Evolutionary conservation across 345 rosid species (phyloP).

Genomic region (Angophora floribunda): DNA sequence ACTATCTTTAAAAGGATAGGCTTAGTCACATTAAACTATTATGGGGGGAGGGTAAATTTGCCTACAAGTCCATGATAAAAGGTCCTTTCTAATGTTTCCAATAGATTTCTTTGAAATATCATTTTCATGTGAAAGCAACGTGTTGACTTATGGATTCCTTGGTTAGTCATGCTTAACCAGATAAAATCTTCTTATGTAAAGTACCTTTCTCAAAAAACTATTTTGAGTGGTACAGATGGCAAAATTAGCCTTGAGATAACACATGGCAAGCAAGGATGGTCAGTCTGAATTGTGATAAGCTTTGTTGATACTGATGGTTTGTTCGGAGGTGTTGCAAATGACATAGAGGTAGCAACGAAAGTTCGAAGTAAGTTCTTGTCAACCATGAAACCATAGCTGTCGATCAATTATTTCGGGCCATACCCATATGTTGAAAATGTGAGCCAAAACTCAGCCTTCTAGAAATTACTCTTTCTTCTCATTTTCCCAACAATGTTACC

Average conservation of each 20-base stretch:
- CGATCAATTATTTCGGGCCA: no score
- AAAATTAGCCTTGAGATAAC: background rate
- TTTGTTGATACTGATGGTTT: background rate
- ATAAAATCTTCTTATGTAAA: background rate
- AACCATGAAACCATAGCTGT: background rate
- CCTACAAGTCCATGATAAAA: background rate
- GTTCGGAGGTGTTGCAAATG: background rate
- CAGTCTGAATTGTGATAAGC: background rate
- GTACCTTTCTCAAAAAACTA: background rate
- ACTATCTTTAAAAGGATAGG: no score
- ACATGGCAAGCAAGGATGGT: background rate
- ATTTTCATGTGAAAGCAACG: background rate
- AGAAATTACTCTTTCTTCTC: background rate
- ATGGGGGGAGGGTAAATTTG: background rate
- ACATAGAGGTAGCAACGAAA: background rate
- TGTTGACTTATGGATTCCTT: background rate
- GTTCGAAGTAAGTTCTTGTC: background rate
- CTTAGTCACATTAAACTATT: background rate
- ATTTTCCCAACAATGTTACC: background rate
- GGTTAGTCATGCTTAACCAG: background rate
- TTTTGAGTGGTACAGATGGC: background rate
- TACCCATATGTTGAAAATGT: no score
- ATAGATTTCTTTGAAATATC: background rate
- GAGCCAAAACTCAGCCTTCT: background rate
- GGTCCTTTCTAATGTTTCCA: background rate